These are phyloP conservation scores for Plantago major DNA, from an alignment of 257 asterid genomes.

Conservation along the genomic window DNA sequence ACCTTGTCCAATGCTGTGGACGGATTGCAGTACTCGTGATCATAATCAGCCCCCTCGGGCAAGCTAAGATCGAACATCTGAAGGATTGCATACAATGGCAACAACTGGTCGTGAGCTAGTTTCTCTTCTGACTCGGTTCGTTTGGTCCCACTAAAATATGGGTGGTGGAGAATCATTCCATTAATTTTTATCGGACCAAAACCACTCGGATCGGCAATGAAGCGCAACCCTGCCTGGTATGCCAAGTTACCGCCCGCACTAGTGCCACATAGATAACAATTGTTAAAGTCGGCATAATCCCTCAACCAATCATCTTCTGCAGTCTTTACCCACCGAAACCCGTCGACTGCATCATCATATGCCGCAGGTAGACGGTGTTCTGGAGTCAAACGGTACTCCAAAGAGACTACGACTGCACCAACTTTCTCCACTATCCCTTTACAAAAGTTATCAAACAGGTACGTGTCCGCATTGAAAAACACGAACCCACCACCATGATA, in stretches of 20 bases:
- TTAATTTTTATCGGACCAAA: slow-evolving; percentile 24
- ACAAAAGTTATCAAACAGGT: slow-evolving; percentile 27
- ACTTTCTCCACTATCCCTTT: slow-evolving; percentile 24
- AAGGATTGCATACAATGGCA: slow-evolving; percentile 21
- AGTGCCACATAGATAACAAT: slow-evolving; percentile 29
- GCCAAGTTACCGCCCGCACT: slow-evolving; percentile 42
- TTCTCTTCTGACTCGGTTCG: slow-evolving; percentile 26
- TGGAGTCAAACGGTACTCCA: slow-evolving; percentile 41
- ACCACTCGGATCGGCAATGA: slow-evolving; percentile 10
- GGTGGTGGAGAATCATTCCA: slow-evolving; percentile 27
- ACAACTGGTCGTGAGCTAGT: slow-evolving; percentile 17
- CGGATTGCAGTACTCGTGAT: slow-evolving; percentile 25
- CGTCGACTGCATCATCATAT: slow-evolving; percentile 41
- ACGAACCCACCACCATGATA: slow-evolving; percentile 46
- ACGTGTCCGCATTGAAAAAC: slow-evolving; percentile 24
- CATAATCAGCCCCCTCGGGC: slow-evolving; percentile 24
- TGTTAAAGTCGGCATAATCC: slow-evolving; percentile 28
- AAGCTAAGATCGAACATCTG: slow-evolving; percentile 23
- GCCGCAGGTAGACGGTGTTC: slow-evolving; percentile 43
- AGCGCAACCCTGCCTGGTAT: slow-evolving; percentile 26
- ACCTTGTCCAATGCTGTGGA: slow-evolving; percentile 7
- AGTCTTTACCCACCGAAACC: slow-evolving; percentile 26
- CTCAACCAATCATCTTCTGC: slow-evolving; percentile 30
- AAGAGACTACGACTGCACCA: slow-evolving; percentile 31
- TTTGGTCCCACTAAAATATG: slow-evolving; percentile 24